Percentiles rank a stretch among this genome's conserved stretches.
Evolutionary conservation across 192 early-diverging fungal genomes (phyloP).

Genomic region (Coemansia sp.): DNA sequence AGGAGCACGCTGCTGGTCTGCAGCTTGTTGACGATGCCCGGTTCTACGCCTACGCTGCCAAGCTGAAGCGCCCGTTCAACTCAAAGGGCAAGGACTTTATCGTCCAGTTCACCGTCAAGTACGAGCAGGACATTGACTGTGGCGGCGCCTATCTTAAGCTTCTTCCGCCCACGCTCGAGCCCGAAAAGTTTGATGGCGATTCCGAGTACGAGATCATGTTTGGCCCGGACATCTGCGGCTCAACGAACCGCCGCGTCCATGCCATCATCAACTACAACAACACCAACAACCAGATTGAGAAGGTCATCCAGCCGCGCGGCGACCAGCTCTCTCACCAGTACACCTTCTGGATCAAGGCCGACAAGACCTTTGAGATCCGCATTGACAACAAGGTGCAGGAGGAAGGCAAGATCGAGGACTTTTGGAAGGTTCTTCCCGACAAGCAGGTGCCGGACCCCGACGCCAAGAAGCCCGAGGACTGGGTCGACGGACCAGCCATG

Average conservation of each 20-base stretch:
- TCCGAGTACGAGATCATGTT: constrained; percentile 82
- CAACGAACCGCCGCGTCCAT: constrained; percentile 85
- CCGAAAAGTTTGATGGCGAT: constrained; percentile 80
- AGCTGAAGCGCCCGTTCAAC: constrained; percentile 71
- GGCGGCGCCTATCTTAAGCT: constrained; percentile 93
- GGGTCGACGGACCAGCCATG: constrained; percentile 70
- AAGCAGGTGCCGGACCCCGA: constrained; percentile 80
- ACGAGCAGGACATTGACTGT: constrained; percentile 88
- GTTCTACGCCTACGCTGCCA: constrained; percentile 84
- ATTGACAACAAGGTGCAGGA: constrained; percentile 79
- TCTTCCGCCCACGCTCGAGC: constrained; percentile 78
- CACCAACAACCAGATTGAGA: constrained; percentile 82
- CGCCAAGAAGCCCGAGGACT: constrained; percentile 88
- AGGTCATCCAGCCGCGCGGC: constrained; percentile 65
- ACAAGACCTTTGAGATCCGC: constrained; percentile 75
- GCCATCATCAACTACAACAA: constrained; percentile 95
- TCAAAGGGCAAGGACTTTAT: constrained; percentile 84
- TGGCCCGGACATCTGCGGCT: constrained; percentile 93
- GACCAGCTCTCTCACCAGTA: constrained; percentile 88
- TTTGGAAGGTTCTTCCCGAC: constrained; percentile 78
- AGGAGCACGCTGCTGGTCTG: constrained; percentile 67
- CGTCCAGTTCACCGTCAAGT: constrained; percentile 89
- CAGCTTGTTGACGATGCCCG: constrained; percentile 78
- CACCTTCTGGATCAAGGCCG: constrained; percentile 80
- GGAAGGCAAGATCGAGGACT: constrained; percentile 76